These are phyloP conservation scores for Globomyces pollinis-pini DNA, from an alignment of 192 early-diverging fungal genomes.

Conservation along the genomic window DNA sequence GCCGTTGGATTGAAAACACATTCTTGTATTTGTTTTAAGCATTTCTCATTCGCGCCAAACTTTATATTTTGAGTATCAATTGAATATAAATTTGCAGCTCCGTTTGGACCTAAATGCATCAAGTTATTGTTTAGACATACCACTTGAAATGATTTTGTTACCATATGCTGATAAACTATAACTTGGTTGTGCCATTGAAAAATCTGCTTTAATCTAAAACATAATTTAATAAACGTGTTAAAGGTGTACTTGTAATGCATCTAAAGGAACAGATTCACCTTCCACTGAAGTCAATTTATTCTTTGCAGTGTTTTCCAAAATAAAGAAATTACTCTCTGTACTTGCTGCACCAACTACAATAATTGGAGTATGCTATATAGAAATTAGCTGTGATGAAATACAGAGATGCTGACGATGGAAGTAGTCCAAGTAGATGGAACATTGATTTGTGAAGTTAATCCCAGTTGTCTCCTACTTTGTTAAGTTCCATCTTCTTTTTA, in stretches of 20 bases:
- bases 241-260: neutral
- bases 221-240: neutral
- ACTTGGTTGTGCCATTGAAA: constrained; percentile 31
- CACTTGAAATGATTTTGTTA: neutral
- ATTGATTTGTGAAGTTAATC: neutral
- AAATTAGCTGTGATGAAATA: neutral
- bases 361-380: constrained; percentile 2
- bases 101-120: constrained; percentile 26
- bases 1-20: constrained; percentile 11
- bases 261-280: neutral
- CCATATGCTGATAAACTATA: constrained; percentile 29
- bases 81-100: constrained; percentile 35
- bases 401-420: neutral
- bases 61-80: constrained; percentile 22
- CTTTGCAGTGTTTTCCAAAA: constrained; percentile 5
- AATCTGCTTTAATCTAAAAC: constrained; percentile 29
- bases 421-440: constrained; percentile 1
- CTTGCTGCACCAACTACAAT: constrained; percentile 5
- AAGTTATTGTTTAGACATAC: too few relatives aligned
- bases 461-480: too few relatives aligned
- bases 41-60: constrained; percentile 22
- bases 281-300: constrained; percentile 2
- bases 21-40: constrained; percentile 23
- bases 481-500: too few relatives aligned
- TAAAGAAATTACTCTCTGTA: constrained; percentile 6